Conservation (phyloP, 2,329 filamentous ascomycete species). For the Massarina eburnea region DNA sequence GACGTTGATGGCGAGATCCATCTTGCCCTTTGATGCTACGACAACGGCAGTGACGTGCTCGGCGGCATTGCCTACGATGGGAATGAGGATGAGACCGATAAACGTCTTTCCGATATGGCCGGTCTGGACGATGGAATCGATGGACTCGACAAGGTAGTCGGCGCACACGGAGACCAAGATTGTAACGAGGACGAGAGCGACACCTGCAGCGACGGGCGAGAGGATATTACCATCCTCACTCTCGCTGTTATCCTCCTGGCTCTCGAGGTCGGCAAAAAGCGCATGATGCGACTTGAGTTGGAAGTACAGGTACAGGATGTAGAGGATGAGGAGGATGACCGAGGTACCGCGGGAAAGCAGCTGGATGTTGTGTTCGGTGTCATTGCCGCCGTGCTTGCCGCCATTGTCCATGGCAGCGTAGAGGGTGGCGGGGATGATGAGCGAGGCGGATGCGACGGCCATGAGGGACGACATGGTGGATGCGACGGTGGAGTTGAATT, state of each 20-base stretch:
- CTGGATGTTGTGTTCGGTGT: slow-evolving; percentile 50
- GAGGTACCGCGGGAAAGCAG: slow-evolving; percentile 56
- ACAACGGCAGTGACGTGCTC: slow-evolving; percentile 59
- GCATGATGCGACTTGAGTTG: slow-evolving; percentile 54
- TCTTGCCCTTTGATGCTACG: slow-evolving; percentile 59
- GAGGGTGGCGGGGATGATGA: slow-evolving; percentile 57
- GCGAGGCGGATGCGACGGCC: slow-evolving; percentile 57
- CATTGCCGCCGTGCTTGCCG: slow-evolving; percentile 36
- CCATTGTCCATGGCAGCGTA: slow-evolving; percentile 49
- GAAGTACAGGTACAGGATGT: slow-evolving; percentile 58
- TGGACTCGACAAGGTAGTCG: slow-evolving; percentile 57
- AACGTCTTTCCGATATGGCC: slow-evolving; percentile 58
- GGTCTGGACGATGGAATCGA: slow-evolving; percentile 56
- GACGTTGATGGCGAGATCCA: slow-evolving; percentile 59
- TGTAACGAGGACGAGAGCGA: slow-evolving; percentile 52
- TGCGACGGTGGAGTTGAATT: slow-evolving; percentile 74
- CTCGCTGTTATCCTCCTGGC: slow-evolving; percentile 17
- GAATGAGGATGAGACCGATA: slow-evolving; percentile 58
- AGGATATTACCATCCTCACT: slow-evolving; percentile 45
- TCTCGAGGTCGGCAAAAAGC: slow-evolving; percentile 49
- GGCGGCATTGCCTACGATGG: slow-evolving; percentile 60
- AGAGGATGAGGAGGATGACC: slow-evolving; percentile 57
- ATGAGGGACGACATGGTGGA: slow-evolving; percentile 70
- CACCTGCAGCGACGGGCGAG: slow-evolving; percentile 47
- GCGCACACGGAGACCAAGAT: slow-evolving; percentile 54